Conservation (phyloP, 1,284 basidiomycete genomes). For the Farysia itapuensis region DNA sequence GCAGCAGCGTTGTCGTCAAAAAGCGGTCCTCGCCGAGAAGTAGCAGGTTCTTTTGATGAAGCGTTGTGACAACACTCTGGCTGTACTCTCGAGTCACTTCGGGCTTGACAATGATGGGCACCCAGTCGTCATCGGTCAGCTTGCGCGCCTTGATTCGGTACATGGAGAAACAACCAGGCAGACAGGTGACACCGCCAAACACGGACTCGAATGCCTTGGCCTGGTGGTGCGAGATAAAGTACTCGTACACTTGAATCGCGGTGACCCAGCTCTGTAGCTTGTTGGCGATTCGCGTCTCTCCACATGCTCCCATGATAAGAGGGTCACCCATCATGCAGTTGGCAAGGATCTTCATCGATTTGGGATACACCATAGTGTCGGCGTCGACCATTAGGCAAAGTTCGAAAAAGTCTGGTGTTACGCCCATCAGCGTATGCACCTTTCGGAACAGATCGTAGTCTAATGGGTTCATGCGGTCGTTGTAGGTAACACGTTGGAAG, state of each 20-base stretch:
- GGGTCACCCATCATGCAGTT: slow-evolving; percentile 96
- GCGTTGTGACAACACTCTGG: slow-evolving; percentile 84
- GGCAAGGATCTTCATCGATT: slow-evolving; percentile 44
- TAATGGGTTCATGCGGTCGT: slow-evolving; percentile 95
- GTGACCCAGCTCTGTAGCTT: slow-evolving; percentile 95
- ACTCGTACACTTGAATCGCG: slow-evolving; percentile 96
- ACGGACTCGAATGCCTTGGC: slow-evolving; percentile 98
- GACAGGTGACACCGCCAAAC: slow-evolving; percentile 97
- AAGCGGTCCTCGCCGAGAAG: slow-evolving; percentile 98
- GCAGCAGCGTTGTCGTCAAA: slow-evolving; percentile 69
- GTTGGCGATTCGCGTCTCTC: slow-evolving; percentile 97
- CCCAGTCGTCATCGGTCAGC: slow-evolving; percentile 83
- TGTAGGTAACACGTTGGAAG: slow-evolving; percentile 97
- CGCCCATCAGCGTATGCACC: slow-evolving; percentile 92
- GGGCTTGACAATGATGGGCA: slow-evolving; percentile 93
- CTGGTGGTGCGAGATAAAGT: slow-evolving; percentile 98
- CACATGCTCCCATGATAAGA: slow-evolving; percentile 98
- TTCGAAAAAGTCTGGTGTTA: slow-evolving; percentile 99
- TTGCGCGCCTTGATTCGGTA: slow-evolving; percentile 94
- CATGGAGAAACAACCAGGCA: slow-evolving; percentile 99
- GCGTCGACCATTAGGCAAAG: slow-evolving; percentile 98
- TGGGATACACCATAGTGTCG: slow-evolving; percentile 67
- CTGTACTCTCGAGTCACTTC: slow-evolving; percentile 97
- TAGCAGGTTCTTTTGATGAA: slow-evolving; percentile 97
- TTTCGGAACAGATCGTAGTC: slow-evolving; percentile 99